phyloP scores from a whole-genome alignment of 2,329 filamentous ascomycete species.

The Cercospora janseana region DNA sequence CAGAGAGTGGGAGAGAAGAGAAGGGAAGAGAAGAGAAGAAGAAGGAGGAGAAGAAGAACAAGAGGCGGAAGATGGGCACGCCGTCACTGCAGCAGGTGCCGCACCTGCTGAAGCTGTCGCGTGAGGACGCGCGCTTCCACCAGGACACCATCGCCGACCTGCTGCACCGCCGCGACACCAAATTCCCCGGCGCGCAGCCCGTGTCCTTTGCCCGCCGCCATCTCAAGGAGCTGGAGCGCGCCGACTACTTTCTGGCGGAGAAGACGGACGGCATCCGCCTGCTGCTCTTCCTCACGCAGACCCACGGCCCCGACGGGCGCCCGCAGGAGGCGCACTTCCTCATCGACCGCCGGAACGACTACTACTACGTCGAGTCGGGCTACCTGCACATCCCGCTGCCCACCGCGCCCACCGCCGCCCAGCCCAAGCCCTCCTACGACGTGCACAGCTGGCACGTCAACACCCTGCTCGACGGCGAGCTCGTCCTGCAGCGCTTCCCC shows the following conservation, averaged over 20 bases:
- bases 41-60: background rate
- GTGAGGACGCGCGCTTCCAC: slow-evolving; percentile 31
- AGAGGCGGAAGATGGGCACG: slow-evolving; percentile 17
- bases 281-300: slow-evolving; percentile 79
- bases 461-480: slow-evolving; percentile 87
- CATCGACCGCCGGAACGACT: slow-evolving; percentile 97
- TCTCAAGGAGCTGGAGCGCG: slow-evolving; percentile 72
- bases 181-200: slow-evolving; percentile 88
- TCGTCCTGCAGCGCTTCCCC: slow-evolving; percentile 75
- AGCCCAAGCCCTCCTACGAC: slow-evolving; percentile 19
- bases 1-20: no score
- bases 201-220: slow-evolving; percentile 86
- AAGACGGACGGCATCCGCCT: slow-evolving; percentile 97
- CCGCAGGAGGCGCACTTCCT: slow-evolving; percentile 70
- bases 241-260: slow-evolving; percentile 97
- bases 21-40: background rate
- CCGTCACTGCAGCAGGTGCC: slow-evolving; percentile 17
- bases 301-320: slow-evolving; percentile 42
- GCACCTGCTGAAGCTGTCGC: slow-evolving; percentile 21
- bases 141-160: slow-evolving; percentile 48
- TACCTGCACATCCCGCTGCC: slow-evolving; percentile 76
- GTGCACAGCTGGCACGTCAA: slow-evolving; percentile 68
- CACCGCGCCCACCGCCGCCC: slow-evolving; percentile 43
- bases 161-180: slow-evolving; percentile 64
- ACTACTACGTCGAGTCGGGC: slow-evolving; percentile 72